A percentile compares a stretch with the other conserved stretches of the same genome.
Evolutionary conservation across 2,329 filamentous ascomycete species (phyloP).

Genomic region (Alternaria sp.): DNA sequence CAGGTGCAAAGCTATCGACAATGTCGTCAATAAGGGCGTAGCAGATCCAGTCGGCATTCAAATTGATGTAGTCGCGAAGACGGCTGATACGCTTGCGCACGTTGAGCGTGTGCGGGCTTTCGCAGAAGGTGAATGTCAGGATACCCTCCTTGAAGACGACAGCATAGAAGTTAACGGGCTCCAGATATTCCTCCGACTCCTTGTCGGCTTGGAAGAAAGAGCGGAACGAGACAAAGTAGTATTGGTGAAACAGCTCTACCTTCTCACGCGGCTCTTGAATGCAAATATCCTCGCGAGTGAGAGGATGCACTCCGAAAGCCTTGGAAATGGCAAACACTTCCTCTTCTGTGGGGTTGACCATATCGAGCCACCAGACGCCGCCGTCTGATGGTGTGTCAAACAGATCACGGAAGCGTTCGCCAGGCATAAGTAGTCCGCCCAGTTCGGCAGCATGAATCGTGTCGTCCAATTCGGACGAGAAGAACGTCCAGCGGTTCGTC

Average conservation of each 20-base stretch:
- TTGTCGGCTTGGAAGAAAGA: constrained; percentile 89
- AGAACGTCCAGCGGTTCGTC: constrained; percentile 91
- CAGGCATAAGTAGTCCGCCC: constrained; percentile 86
- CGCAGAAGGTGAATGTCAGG: constrained; percentile 90
- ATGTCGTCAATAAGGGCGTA: constrained; percentile 99
- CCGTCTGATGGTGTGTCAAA: constrained; percentile 76
- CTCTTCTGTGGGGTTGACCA: constrained; percentile 87
- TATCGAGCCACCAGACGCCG: constrained; percentile 99
- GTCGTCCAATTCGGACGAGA: constrained; percentile 92
- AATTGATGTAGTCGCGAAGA: constrained; percentile 91
- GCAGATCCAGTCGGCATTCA: constrained; percentile 98
- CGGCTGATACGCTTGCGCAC: constrained; percentile 92
- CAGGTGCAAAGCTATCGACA: constrained; percentile 92
- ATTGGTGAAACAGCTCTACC: constrained; percentile 95
- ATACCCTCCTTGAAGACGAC: constrained; percentile 96
- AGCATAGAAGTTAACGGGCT: constrained; percentile 96
- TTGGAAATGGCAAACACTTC: constrained; percentile 90
- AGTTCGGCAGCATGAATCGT: constrained; percentile 92
- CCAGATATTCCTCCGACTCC: constrained; percentile 81
- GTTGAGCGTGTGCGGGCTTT: constrained; percentile 85
- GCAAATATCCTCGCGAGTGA: constrained; percentile 95
- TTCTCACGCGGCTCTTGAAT: constrained; percentile 97
- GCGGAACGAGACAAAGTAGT: constrained; percentile 98
- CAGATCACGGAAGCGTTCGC: constrained; percentile 87
- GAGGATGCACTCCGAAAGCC: constrained; percentile 92